These are phyloP conservation scores for Claviceps sp. DNA, from an alignment of 2,329 filamentous ascomycete genomes.

Conservation along the genomic window DNA sequence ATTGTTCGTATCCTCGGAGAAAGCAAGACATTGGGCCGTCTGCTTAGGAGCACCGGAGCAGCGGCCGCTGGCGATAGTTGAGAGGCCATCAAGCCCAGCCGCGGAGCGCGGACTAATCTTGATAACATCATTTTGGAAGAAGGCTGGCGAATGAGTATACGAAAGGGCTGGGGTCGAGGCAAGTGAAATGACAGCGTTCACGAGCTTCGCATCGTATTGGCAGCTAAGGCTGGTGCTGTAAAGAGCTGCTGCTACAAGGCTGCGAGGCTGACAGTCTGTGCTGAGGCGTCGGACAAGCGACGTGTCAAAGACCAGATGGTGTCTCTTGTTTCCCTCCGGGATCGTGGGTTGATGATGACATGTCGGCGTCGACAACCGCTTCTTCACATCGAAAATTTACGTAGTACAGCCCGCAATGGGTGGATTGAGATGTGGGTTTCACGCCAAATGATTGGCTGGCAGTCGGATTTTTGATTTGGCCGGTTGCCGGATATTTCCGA, in stretches of 20 bases:
- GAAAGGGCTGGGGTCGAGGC: neutral
- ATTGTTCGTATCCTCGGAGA: slow-evolving; percentile 19
- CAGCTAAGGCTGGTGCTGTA: neutral
- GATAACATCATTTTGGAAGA: slow-evolving; percentile 25
- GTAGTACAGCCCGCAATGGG: neutral
- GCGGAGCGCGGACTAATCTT: slow-evolving; percentile 19
- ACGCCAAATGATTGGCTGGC: neutral
- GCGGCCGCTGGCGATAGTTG: slow-evolving; percentile 15
- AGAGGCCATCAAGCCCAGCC: slow-evolving; percentile 19
- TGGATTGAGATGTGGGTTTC: neutral
- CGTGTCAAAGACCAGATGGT: neutral
- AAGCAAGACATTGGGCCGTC: slow-evolving; percentile 9
- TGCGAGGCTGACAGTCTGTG: neutral
- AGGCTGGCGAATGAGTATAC: neutral
- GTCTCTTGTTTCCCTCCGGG: neutral
- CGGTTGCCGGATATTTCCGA: neutral
- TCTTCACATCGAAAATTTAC: slow-evolving; percentile 3
- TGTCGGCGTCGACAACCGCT: neutral
- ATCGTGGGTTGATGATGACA: slow-evolving; percentile 1
- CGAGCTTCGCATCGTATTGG: slow-evolving; percentile 2
- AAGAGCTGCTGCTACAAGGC: neutral
- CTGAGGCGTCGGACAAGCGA: neutral
- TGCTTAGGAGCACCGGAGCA: slow-evolving; percentile 14
- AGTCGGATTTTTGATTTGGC: slow-evolving; percentile 2
- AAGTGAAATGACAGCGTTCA: neutral